phyloP scores from a whole-genome alignment of 106 monocot species.

The Posidonia australis region DNA sequence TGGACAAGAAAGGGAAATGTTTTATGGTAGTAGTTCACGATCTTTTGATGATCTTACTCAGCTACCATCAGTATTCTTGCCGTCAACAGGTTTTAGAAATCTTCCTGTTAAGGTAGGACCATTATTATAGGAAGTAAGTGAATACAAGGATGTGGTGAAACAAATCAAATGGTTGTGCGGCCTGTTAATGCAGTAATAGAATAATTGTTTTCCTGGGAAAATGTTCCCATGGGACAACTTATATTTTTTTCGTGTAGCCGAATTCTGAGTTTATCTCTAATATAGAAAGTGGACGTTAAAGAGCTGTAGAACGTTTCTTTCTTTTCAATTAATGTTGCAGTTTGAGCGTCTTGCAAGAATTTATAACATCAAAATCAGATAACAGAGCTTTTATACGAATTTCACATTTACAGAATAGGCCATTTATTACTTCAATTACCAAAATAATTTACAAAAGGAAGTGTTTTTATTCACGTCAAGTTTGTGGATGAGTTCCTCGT shows the following conservation, averaged over 20 bases:
- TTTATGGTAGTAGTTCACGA: too few relatives aligned
- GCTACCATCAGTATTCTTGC: neutral
- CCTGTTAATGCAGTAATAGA: neutral
- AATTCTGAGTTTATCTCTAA: neutral
- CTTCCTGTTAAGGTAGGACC: neutral
- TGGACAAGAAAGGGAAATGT: too few relatives aligned
- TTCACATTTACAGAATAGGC: neutral
- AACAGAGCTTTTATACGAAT: too few relatives aligned
- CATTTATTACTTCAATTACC: neutral
- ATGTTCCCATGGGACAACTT: neutral
- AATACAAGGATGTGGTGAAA: neutral
- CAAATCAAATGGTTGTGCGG: neutral
- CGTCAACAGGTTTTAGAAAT: neutral
- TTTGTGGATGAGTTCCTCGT: too few relatives aligned
- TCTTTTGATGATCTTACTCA: slow-evolving; percentile 1
- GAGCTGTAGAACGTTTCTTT: neutral
- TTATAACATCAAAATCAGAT: neutral
- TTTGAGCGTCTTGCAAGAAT: neutral
- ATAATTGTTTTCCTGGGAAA: slow-evolving; percentile 1
- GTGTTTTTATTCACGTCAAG: too few relatives aligned
- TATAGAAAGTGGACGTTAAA: neutral
- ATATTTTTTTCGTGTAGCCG: neutral
- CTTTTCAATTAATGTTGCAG: neutral
- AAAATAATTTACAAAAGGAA: neutral
- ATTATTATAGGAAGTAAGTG: neutral